phyloP scores from a whole-genome alignment of 768 basidiomycete genomes.

The Panaeolus papilionaceus region DNA sequence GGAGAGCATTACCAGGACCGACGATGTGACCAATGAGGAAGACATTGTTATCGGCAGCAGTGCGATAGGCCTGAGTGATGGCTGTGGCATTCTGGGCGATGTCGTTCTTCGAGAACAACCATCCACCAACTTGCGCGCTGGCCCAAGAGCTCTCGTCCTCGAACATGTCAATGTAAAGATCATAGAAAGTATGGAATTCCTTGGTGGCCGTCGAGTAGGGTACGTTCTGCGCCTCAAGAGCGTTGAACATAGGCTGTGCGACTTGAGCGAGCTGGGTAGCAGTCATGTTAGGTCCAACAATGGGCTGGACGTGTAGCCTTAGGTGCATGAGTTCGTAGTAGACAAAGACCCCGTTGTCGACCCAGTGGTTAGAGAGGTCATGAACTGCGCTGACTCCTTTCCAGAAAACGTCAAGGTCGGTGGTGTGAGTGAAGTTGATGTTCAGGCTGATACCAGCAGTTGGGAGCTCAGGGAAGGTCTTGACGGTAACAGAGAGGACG shows the following conservation, averaged over 20 bases:
- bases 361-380: slow-evolving; percentile 21
- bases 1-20: slow-evolving; percentile 21
- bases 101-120: slow-evolving; percentile 21
- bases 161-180: slow-evolving; percentile 26
- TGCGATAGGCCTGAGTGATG: slow-evolving; percentile 20
- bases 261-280: slow-evolving; percentile 15
- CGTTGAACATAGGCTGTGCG: slow-evolving; percentile 22
- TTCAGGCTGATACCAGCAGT: slow-evolving; percentile 20
- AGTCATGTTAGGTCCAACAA: slow-evolving; percentile 25
- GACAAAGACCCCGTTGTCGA: slow-evolving; percentile 23
- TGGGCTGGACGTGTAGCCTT: slow-evolving; percentile 21
- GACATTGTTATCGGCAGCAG: slow-evolving; percentile 14
- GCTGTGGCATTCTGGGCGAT: slow-evolving; percentile 18
- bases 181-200: slow-evolving; percentile 26
- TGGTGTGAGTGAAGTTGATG: slow-evolving; percentile 24
- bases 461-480: slow-evolving; percentile 26
- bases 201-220: slow-evolving; percentile 18
- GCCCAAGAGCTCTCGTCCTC: slow-evolving; percentile 20
- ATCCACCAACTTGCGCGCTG: slow-evolving; percentile 20
- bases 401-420: slow-evolving; percentile 22
- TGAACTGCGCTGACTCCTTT: slow-evolving; percentile 23
- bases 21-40: slow-evolving; percentile 25
- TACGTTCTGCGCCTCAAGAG: slow-evolving; percentile 19
- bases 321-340: slow-evolving; percentile 22
- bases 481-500: slow-evolving; percentile 27